Base-by-base conservation (phyloP, 2,329 filamentous ascomycete genomes). In the Coniochaeta prunicola region DNA sequence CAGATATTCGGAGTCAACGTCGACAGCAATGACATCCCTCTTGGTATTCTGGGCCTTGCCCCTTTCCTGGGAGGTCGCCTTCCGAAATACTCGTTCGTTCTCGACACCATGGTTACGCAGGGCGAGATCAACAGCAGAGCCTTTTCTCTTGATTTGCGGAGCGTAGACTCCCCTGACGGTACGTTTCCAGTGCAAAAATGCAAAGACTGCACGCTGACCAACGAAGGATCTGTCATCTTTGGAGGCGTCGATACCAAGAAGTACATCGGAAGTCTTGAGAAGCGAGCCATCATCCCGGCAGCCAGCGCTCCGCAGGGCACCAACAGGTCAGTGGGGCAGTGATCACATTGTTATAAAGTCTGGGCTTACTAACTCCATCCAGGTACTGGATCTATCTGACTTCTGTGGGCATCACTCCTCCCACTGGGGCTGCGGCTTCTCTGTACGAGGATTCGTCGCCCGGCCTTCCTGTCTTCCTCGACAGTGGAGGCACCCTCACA, bases 211-310 rank as follows among this genome's bases (percentile, higher is more conserved):
- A n/a, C 24, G 33, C 53, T 56, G 21, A 56, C 34, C 3, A 24
- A 17, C 40, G 7, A 5, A 56, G 53, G 79, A n/a, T 76, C 79
- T 59, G 64, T 81, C 58, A 78, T 80, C 54, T 81, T 80, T 59
- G 79, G 79, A 24, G 79, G 79, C 6, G 64, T 81, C 3, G 79
- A 81, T 57, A 74, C 72, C n/a, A 79, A 72, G 65, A 81, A 79
- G 64, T 81, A 75, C 61, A 67, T 76, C 9, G 79, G 79, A 13
- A 65, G 65, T 13, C 67, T 81, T 7, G 69, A 73, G 58, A 72
- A 70, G 30, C 68, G 74, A 0, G 72, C 74, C 33, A 74, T 78
- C 4, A 65, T 77, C 31, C 66, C 67, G 1, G 40, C 50, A n/a
- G 19, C 30, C 13, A 33, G 59, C 2, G 50, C 56, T 2, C 53